Conservation (phyloP, 2,329 filamentous ascomycete genomes). For the Fusarium sulawesiense region DNA sequence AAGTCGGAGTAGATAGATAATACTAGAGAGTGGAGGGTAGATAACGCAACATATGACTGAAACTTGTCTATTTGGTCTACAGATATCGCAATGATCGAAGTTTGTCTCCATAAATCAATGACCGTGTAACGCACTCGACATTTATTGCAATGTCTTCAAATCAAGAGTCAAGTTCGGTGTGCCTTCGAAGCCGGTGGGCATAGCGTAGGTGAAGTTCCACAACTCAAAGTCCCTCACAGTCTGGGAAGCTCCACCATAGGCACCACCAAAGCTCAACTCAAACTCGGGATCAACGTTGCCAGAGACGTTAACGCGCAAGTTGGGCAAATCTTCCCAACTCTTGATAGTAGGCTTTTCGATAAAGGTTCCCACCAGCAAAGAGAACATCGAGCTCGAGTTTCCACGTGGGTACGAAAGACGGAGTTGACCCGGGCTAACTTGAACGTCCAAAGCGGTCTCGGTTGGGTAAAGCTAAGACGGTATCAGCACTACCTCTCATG, state of each 20-base stretch:
- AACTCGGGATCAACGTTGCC: slow-evolving; percentile 58
- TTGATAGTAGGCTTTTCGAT: slow-evolving; percentile 56
- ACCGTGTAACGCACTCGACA: no score
- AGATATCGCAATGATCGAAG: no score
- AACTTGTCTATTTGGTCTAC: neutral
- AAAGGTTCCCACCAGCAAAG: slow-evolving; percentile 62
- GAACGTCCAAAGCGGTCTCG: slow-evolving; percentile 32
- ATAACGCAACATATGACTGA: neutral
- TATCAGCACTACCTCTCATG: slow-evolving; percentile 52
- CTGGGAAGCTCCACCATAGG: slow-evolving; percentile 17
- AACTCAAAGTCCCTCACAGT: slow-evolving; percentile 57
- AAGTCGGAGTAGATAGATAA: neutral
- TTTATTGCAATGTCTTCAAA: neutral
- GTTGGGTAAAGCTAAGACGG: slow-evolving; percentile 53
- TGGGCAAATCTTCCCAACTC: slow-evolving; percentile 61
- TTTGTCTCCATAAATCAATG: no score
- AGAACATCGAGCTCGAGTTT: slow-evolving; percentile 61
- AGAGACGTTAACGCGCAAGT: slow-evolving; percentile 57
- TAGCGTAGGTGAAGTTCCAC: slow-evolving; percentile 59
- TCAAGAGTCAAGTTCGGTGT: slow-evolving; percentile 10
- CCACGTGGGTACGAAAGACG: slow-evolving; percentile 66
- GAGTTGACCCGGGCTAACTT: slow-evolving; percentile 47
- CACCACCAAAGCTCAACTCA: slow-evolving; percentile 56
- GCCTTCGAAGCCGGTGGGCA: slow-evolving; percentile 48
- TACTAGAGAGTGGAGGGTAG: fast-evolving